Evolutionary conservation across 805 yeast species (phyloP).

Genomic region (Hagleromyces aurorensis): DNA sequence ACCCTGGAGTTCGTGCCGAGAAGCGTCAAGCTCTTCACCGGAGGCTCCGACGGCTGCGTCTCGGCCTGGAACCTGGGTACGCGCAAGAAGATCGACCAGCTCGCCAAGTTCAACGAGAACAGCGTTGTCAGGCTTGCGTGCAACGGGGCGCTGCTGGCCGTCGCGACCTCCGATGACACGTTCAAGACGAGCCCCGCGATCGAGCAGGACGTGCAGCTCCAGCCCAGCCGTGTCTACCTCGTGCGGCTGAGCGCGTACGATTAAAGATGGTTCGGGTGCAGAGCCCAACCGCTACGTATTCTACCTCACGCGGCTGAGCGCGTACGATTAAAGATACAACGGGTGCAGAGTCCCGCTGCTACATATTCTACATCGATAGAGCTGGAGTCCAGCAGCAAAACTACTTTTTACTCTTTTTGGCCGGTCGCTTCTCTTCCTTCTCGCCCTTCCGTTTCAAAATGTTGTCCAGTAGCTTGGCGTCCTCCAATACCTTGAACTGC

Average conservation of each 20-base stretch:
- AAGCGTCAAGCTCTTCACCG: constrained; percentile 74
- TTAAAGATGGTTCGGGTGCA: no score
- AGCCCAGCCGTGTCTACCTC: constrained; percentile 22
- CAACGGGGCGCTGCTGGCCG: constrained; percentile 28
- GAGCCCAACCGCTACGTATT: no score
- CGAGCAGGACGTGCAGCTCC: constrained; percentile 13
- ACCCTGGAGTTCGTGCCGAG: constrained; percentile 69
- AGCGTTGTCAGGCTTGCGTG: constrained; percentile 37
- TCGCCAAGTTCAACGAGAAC: constrained; percentile 42
- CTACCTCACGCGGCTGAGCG: no score
- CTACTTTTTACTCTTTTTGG: constrained; percentile 7
- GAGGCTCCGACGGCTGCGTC: constrained; percentile 86
- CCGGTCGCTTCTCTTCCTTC: constrained; percentile 10
- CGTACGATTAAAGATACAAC: no score
- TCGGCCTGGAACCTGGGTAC: constrained; percentile 86
- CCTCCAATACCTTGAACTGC: constrained; percentile 42
- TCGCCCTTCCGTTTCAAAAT: constrained; percentile 44
- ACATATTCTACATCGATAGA: no score
- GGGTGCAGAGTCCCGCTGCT: no score
- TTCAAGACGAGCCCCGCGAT: constrained; percentile 34
- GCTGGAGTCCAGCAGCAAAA: no score
- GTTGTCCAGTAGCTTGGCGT: constrained; percentile 51
- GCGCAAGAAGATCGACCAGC: constrained; percentile 66
- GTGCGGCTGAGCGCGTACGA: no score
- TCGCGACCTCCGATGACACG: constrained; percentile 44